Conservation (phyloP, 169 alveolate genomes). For the Eimeria maxima region DNA sequence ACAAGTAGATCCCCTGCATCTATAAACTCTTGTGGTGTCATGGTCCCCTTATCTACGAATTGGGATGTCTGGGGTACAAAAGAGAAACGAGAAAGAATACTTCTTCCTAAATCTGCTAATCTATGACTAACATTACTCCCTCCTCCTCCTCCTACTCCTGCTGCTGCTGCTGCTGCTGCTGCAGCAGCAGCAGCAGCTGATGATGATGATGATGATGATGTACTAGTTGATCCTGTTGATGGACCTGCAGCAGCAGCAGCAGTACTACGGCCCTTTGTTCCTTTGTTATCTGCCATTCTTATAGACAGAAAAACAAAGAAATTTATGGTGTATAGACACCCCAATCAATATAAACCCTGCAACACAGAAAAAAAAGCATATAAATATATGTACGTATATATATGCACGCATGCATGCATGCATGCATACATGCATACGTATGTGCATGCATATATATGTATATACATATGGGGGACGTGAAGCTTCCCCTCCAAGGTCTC, state of each 20-base stretch:
- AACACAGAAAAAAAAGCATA: background rate
- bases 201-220: background rate
- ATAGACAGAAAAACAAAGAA: background rate
- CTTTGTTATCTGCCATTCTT: background rate
- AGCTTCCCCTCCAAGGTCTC: no score
- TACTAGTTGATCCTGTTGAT: background rate
- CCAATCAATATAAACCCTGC: no score
- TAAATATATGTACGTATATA: background rate
- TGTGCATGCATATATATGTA: no score
- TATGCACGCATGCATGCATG: no score
- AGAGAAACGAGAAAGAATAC: conserved; percentile 74
- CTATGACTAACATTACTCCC: conserved; percentile 78
- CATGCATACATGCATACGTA: no score
- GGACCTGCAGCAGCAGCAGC: background rate
- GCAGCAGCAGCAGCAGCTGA: conserved; percentile 1
- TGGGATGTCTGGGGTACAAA: conserved; percentile 89
- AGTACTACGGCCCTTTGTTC: background rate
- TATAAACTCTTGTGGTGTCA: conserved; percentile 94
- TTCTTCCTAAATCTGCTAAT: conserved; percentile 78
- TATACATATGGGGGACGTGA: no score
- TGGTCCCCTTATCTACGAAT: conserved; percentile 91
- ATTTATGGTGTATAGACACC: no score
- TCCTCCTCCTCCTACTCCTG: conserved; percentile 31
- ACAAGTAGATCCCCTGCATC: conserved; percentile 93
- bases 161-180: conserved; percentile 5